Conservation (phyloP, 1,284 basidiomycete species). For the Macrocystidia cucumis region DNA sequence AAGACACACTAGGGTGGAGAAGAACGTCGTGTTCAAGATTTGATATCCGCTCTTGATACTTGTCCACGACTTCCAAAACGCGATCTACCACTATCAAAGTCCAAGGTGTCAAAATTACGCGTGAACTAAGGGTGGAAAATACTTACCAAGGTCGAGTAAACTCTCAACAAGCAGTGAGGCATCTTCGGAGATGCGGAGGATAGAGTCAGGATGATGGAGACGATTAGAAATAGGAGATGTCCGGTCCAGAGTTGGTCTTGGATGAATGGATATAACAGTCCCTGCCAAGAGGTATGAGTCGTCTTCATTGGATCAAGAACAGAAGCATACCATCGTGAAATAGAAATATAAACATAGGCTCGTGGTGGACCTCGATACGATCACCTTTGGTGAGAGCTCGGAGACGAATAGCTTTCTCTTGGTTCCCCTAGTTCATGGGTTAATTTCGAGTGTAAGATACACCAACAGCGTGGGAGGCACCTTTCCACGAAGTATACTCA, state of each 20-base stretch:
- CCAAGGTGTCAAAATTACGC: background rate
- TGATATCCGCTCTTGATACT: slow-evolving; percentile 55
- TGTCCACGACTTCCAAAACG: slow-evolving; percentile 58
- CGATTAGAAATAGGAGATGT: slow-evolving; percentile 52
- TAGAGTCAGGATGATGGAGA: slow-evolving; percentile 47
- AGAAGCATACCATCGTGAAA: slow-evolving; percentile 38
- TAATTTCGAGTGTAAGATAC: too few species aligned
- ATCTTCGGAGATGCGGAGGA: slow-evolving; percentile 52
- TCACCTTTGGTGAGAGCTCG: slow-evolving; percentile 50
- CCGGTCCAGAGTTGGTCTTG: slow-evolving; percentile 36
- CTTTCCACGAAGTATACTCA: too few species aligned
- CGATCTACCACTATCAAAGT: slow-evolving; percentile 44
- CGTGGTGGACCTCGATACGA: slow-evolving; percentile 47
- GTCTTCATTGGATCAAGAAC: background rate
- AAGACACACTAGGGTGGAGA: slow-evolving; percentile 48
- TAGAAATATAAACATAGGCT: slow-evolving; percentile 59
- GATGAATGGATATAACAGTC: slow-evolving; percentile 55
- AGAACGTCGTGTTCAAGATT: slow-evolving; percentile 55
- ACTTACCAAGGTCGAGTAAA: slow-evolving; percentile 52
- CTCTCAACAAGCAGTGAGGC: slow-evolving; percentile 55
- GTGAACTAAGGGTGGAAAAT: slow-evolving; percentile 3
- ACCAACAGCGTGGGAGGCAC: too few species aligned
- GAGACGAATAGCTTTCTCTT: slow-evolving; percentile 28
- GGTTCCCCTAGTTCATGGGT: slow-evolving; percentile 17
- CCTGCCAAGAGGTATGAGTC: slow-evolving; percentile 19